Evolutionary conservation across 352 stramenopile genomes (phyloP).

Genomic region (Globisporangium polare): DNA sequence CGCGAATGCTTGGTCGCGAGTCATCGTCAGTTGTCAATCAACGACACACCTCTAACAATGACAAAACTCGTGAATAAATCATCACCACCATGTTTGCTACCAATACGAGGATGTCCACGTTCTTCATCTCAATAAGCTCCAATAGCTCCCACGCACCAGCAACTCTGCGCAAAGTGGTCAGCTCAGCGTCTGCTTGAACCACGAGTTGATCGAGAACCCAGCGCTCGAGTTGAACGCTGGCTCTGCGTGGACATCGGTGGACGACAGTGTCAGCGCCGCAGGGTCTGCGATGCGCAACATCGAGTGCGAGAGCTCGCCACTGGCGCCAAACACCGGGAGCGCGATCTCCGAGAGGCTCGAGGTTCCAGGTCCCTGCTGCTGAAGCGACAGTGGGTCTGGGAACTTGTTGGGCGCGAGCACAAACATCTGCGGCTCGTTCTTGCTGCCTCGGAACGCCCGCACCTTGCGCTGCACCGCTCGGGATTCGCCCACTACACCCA

Average conservation of each 20-base stretch:
- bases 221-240: constrained; percentile 33
- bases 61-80: not conserved
- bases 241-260: not conserved
- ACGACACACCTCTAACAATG: not conserved
- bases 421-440: not conserved
- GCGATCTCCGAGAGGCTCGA: not conserved
- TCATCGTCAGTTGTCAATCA: not conserved
- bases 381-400: not conserved
- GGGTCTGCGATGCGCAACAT: constrained; percentile 13
- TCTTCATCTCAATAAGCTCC: not conserved
- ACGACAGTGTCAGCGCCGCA: not conserved
- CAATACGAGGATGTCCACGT: not conserved
- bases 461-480: constrained; percentile 7
- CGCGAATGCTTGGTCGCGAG: not conserved
- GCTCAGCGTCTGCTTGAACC: constrained; percentile 27
- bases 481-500: constrained; percentile 7
- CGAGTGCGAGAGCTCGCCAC: constrained; percentile 12
- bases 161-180: not conserved
- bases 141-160: not conserved
- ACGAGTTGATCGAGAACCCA: constrained; percentile 35
- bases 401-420: constrained; percentile 17
- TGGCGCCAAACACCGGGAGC: constrained; percentile 4
- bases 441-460: not conserved
- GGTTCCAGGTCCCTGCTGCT: not conserved
- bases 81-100: not conserved